phyloP scores from a whole-genome alignment of 495 filamentous ascomycete genomes.

The Talaromyces stipitatus region DNA sequence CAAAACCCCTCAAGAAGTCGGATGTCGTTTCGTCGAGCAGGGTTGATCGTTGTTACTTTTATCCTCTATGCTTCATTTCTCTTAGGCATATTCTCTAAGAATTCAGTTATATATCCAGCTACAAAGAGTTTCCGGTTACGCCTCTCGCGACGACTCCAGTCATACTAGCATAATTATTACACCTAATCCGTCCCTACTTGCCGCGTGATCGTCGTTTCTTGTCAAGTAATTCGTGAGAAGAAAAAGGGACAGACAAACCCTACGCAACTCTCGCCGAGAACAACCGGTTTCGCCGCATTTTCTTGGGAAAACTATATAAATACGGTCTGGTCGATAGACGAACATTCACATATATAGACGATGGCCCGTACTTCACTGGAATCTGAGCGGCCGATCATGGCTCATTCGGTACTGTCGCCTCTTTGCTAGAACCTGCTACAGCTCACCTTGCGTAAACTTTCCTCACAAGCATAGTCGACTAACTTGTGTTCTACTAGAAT shows the following conservation, averaged over 20 bases:
- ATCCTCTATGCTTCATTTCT: not conserved
- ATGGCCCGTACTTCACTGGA: slow-evolving; percentile 4
- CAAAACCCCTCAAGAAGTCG: not conserved
- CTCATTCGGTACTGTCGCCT: not conserved
- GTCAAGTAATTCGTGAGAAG: not conserved
- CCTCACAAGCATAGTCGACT: not conserved
- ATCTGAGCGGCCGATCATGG: slow-evolving; percentile 1
- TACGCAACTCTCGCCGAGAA: not conserved
- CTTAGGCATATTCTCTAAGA: not conserved
- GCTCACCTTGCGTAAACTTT: not conserved
- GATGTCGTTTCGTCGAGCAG: not conserved
- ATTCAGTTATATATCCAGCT: not conserved
- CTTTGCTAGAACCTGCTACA: not conserved
- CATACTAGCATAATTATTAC: not conserved
- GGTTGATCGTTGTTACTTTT: not conserved
- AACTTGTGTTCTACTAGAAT: slow-evolving; percentile 31
- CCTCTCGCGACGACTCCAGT: not conserved
- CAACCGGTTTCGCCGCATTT: not conserved
- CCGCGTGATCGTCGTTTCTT: not conserved
- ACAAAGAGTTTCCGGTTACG: not conserved
- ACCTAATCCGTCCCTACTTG: not conserved
- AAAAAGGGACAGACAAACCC: not conserved
- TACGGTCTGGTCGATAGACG: not conserved
- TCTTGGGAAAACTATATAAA: not conserved
- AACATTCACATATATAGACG: not conserved